Evolutionary conservation across 768 basidiomycete genomes (phyloP), one percentile per base, ranked within the genome.

Genomic region (Calocybe gangraenosa): DNA sequence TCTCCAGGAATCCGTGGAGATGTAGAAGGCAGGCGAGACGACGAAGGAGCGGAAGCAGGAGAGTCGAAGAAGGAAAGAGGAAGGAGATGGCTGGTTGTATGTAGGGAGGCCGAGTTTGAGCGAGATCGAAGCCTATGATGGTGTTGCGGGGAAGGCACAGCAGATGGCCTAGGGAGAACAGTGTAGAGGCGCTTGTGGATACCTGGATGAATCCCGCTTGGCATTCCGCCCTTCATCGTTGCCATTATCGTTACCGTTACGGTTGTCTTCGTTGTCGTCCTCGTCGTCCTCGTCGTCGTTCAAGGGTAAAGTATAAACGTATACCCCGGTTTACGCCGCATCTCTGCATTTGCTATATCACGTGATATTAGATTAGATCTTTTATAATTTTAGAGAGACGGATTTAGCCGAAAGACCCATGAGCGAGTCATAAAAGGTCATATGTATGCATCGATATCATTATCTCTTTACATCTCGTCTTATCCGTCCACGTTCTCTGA

Each of bases 121-220:
- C 74, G 71, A 34, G 66, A 65, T 46, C 75, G 47, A 62, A 55
- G 69, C 3, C 44, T 35, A 28, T 31, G 44, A 15, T 30, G 58
- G 63, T 57, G 11, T 33, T 51, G 17, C 3, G 44, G 30, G 58
- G 42, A 7, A 51, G 54, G 23, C 47, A 40, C 30, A 61, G 51
- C 7, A 62, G 60, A 39, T 71, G 71, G 32, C 69, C 42, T 19
- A 9, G 42, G 22, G 42, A 71, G 53, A 36, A 67, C 73, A 15
- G 65, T 68, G 52, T 68, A 75, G 34, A 79, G 60, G n/a, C 75
- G 71, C 54, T 76, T 79, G 50, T 73, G 73, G 19, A 76, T 67
- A 19, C 70, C 69, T 63, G 71, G 71, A 67, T 74, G 51, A 15
- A 53, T 49, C 11, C 57, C 53, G 23, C 49, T 51, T 15, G 55